A percentile compares a stretch with the other conserved stretches of the same genome.
These are phyloP conservation scores for Sporodiniella umbellata DNA, from an alignment of 371 early-diverging fungal species.

Conservation along the genomic window DNA sequence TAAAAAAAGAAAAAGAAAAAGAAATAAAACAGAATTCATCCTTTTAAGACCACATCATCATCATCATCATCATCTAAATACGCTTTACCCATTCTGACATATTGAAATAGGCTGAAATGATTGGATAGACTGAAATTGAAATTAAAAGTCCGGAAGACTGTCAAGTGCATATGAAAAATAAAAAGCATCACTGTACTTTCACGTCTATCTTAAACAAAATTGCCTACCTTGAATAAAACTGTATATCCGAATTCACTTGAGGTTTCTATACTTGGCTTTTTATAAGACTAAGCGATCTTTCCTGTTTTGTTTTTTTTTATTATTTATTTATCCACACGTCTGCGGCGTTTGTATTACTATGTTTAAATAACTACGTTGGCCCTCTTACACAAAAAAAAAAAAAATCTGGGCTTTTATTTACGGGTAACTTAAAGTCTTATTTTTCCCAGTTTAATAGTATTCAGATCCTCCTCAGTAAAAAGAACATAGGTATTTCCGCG, in stretches of 20 bases:
- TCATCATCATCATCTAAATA: slow-evolving; percentile 7
- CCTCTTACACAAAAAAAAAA: too few species aligned
- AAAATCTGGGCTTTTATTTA: too few species aligned
- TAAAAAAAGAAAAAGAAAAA: slow-evolving; percentile 7
- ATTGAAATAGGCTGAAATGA: slow-evolving; percentile 1
- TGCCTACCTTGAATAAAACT: too few species aligned
- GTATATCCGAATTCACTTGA: too few species aligned
- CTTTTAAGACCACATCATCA: too few species aligned
- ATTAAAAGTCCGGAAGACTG: neutral
- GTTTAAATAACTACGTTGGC: too few species aligned
- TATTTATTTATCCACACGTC: too few species aligned
- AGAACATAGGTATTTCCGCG: slow-evolving; percentile 43
- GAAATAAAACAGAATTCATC: slow-evolving; percentile 6
- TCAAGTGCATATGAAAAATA: neutral
- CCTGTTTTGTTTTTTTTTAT: neutral
- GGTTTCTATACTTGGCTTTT: too few species aligned
- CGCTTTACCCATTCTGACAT: slow-evolving; percentile 19
- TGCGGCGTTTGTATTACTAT: too few species aligned
- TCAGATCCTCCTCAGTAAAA: slow-evolving; percentile 36
- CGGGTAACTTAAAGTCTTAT: slow-evolving; percentile 18
- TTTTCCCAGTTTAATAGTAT: too few species aligned
- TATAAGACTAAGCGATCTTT: too few species aligned
- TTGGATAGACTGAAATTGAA: slow-evolving; percentile 6
- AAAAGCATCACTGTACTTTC: neutral
- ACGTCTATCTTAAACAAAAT: neutral